Conservation (phyloP, 2,329 filamentous ascomycete genomes). For the Colletotrichum costaricense region DNA sequence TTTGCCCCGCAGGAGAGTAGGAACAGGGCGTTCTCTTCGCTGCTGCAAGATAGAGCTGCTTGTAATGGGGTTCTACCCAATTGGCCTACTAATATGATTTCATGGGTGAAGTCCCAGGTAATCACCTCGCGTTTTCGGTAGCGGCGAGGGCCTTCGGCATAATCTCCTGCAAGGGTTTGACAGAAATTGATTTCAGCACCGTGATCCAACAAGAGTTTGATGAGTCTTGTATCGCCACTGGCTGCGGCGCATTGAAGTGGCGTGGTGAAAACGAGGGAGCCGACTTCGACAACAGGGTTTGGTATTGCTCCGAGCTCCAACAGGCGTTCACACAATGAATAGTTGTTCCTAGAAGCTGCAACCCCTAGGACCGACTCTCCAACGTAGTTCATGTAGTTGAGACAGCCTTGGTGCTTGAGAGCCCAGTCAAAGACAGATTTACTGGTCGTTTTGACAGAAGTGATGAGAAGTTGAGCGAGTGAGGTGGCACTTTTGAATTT, state of each 20-base stretch:
- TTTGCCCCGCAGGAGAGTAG: neutral
- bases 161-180: neutral
- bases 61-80: neutral
- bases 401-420: neutral
- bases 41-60: neutral
- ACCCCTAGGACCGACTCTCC: neutral
- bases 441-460: neutral
- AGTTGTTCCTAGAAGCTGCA: neutral
- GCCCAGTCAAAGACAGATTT: too few species aligned
- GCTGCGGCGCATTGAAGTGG: neutral
- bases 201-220: fast-evolving
- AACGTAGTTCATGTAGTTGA: neutral
- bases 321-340: neutral
- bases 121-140: neutral
- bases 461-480: neutral
- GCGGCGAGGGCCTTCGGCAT: neutral
- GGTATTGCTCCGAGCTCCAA: neutral
- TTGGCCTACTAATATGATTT: neutral
- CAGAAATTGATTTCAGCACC: neutral
- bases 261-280: fast-evolving
- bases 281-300: neutral
- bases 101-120: fast-evolving
- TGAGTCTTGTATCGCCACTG: fast-evolving
- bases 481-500: neutral
- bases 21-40: fast-evolving